Evolutionary conservation across 179 eudicot genomes (phyloP).

Genomic region (Pouteria campechiana): DNA sequence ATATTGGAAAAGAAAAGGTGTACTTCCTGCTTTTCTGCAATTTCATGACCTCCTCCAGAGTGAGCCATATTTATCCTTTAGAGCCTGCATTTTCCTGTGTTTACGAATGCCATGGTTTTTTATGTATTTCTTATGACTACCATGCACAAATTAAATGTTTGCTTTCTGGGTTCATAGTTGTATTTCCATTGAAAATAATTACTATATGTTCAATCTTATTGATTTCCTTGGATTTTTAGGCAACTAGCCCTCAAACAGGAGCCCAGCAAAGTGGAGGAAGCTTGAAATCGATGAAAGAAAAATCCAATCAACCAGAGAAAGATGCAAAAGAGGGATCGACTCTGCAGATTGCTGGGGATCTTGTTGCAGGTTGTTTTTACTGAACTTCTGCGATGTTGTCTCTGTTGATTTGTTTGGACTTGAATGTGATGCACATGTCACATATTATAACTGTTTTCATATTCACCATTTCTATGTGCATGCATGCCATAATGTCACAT

Average conservation of each 20-base stretch:
- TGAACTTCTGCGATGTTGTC: too few relatives aligned
- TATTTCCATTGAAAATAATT: neutral
- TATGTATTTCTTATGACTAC: too few relatives aligned
- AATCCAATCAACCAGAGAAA: slow-evolving; percentile 59
- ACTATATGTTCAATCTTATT: neutral
- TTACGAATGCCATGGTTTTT: neutral
- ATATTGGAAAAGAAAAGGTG: too few relatives aligned
- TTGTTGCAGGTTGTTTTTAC: slow-evolving; percentile 96
- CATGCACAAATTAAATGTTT: too few relatives aligned
- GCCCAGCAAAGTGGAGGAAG: slow-evolving; percentile 68
- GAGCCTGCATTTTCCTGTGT: neutral
- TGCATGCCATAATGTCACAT: too few relatives aligned
- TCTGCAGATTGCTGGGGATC: slow-evolving; percentile 85
- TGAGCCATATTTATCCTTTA: neutral
- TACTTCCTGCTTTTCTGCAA: too few relatives aligned
- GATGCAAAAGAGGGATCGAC: slow-evolving; percentile 79
- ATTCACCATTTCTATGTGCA: too few relatives aligned
- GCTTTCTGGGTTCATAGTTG: neutral
- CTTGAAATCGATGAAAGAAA: slow-evolving; percentile 87
- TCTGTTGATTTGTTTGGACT: too few relatives aligned
- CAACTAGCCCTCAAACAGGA: slow-evolving; percentile 93
- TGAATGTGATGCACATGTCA: too few relatives aligned
- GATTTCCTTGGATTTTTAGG: slow-evolving; percentile 22
- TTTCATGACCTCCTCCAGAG: neutral
- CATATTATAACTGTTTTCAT: too few relatives aligned